These are phyloP conservation scores for Pleurotus sapidus DNA, from an alignment of 768 basidiomycete genomes.

Conservation along the genomic window DNA sequence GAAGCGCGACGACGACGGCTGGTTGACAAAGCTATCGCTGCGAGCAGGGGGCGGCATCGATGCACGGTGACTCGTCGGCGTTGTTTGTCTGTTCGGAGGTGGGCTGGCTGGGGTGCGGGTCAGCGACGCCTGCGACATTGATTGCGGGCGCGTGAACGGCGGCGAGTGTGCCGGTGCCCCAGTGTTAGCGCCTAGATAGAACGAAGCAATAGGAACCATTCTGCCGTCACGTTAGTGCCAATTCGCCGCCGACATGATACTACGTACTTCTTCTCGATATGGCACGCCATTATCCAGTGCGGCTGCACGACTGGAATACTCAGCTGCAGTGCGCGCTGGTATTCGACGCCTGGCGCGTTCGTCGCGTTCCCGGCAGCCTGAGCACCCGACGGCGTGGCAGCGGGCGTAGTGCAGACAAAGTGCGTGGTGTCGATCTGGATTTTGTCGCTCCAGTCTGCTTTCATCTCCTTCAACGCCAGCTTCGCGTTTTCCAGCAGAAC, in stretches of 20 bases:
- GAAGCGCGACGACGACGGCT: constrained; percentile 33
- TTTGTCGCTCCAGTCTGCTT: constrained; percentile 85
- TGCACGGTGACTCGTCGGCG: constrained; percentile 47
- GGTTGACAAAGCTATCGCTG: constrained; percentile 38
- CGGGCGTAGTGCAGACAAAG: constrained; percentile 93
- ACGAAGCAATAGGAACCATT: constrained; percentile 84
- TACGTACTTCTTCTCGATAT: constrained; percentile 77
- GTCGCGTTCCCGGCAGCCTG: constrained; percentile 49
- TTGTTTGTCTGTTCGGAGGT: constrained; percentile 27
- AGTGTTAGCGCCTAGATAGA: constrained; percentile 74
- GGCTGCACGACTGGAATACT: constrained; percentile 96
- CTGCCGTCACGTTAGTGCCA: constrained; percentile 31
- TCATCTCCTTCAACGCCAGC: constrained; percentile 79
- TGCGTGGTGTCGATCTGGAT: constrained; percentile 99
- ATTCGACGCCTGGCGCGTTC: constrained; percentile 76
- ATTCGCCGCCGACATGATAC: not conserved
- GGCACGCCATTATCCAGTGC: constrained; percentile 91
- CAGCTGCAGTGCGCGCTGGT: constrained; percentile 91
- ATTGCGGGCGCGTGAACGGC: constrained; percentile 56
- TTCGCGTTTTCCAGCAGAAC: constrained; percentile 80
- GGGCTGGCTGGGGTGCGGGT: constrained; percentile 40
- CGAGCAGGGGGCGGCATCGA: constrained; percentile 66
- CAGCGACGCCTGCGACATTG: constrained; percentile 70
- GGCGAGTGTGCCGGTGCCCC: constrained; percentile 38
- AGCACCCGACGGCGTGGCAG: constrained; percentile 58